A percentile compares a stretch with the other conserved stretches of the same genome.
Conservation (phyloP, 2,329 filamentous ascomycete species). For the Aaosphaeria arxii region DNA sequence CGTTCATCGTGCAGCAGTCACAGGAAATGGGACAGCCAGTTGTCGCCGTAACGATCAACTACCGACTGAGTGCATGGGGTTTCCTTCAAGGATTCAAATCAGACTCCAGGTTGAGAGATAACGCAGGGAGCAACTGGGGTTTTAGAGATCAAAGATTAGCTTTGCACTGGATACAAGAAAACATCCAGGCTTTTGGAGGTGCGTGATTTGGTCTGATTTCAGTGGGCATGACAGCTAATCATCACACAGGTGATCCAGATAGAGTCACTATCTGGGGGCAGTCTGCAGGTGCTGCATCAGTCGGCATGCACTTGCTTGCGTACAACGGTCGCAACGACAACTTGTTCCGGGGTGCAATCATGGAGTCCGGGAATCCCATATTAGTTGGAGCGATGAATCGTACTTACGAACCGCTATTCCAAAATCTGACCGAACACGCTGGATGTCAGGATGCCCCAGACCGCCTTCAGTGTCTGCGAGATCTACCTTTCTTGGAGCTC, state of each 20-base stretch:
- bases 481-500: not conserved
- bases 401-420: conserved; percentile 4
- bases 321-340: conserved; percentile 42
- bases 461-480: not conserved
- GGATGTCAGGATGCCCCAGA: conserved; percentile 16
- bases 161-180: conserved; percentile 35
- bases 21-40: conserved; percentile 6
- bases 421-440: conserved; percentile 18
- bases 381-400: conserved; percentile 4
- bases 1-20: conserved; percentile 7
- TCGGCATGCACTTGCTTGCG: conserved; percentile 36
- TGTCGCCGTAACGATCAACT: conserved; percentile 54
- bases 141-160: conserved; percentile 40
- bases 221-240: not conserved
- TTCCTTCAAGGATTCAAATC: conserved; percentile 50
- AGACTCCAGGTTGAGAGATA: conserved; percentile 43
- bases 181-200: conserved; percentile 32
- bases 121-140: conserved; percentile 48
- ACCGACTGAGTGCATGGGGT: conserved; percentile 58
- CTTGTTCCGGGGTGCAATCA: conserved; percentile 41
- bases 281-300: not conserved
- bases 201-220: not conserved
- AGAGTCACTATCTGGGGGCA: not conserved
- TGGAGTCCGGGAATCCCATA: conserved; percentile 32
- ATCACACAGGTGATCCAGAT: not conserved